Conservation (phyloP, 371 early-diverging fungal species). For the Sporodiniella umbellata region DNA sequence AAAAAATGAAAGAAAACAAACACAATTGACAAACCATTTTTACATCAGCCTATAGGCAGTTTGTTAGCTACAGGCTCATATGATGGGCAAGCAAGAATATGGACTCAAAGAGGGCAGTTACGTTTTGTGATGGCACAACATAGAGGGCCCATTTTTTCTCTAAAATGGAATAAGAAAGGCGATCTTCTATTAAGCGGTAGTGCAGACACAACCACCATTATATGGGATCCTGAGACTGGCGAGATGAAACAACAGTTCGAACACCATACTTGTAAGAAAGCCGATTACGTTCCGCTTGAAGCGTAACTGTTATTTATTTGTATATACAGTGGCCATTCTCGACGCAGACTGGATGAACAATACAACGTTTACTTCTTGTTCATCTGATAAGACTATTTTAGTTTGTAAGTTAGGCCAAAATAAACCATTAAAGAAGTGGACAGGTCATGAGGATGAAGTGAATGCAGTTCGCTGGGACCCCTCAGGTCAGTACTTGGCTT, state of each 20-base stretch:
- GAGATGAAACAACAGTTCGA: slow-evolving; percentile 75
- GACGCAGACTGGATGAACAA: slow-evolving; percentile 95
- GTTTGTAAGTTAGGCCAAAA: slow-evolving; percentile 73
- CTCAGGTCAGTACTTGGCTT: slow-evolving; percentile 77
- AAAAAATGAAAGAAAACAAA: not conserved
- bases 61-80: slow-evolving; percentile 90
- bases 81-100: slow-evolving; percentile 86
- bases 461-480: slow-evolving; percentile 91
- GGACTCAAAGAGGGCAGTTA: slow-evolving; percentile 73
- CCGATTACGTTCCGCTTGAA: not conserved
- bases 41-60: slow-evolving; percentile 68
- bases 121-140: slow-evolving; percentile 70
- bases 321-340: slow-evolving; percentile 58
- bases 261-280: slow-evolving; percentile 64
- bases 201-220: slow-evolving; percentile 76
- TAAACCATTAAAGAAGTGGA: slow-evolving; percentile 66
- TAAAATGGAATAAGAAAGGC: slow-evolving; percentile 88
- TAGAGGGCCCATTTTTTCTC: slow-evolving; percentile 78
- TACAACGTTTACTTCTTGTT: slow-evolving; percentile 87
- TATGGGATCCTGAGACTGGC: slow-evolving; percentile 86
- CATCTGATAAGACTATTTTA: slow-evolving; percentile 77
- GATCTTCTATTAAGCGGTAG: slow-evolving; percentile 75
- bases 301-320: not conserved
- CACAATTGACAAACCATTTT: not conserved
- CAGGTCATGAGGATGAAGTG: slow-evolving; percentile 85